Evolutionary conservation across 176 grass and related monocot species (phyloP).

Genomic region (Musa schizocarpa): DNA sequence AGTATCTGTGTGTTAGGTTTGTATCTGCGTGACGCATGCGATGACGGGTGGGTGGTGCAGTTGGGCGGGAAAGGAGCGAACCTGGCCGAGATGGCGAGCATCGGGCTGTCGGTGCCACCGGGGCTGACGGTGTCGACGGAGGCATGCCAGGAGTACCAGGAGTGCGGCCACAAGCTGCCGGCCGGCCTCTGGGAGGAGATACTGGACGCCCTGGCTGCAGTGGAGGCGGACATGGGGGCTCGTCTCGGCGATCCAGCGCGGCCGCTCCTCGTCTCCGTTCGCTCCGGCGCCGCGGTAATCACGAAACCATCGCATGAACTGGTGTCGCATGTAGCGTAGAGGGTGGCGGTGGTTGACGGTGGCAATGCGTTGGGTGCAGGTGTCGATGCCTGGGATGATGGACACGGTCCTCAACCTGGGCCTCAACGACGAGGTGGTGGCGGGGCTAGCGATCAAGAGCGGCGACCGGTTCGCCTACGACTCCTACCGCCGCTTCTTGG

Average conservation of each 20-base stretch:
- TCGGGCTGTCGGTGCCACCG: constrained; percentile 92
- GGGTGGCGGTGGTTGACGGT: too few species aligned
- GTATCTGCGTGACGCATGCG: too few species aligned
- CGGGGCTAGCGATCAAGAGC: constrained; percentile 56
- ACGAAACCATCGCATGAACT: background rate
- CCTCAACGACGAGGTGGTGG: constrained; percentile 81
- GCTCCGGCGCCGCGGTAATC: constrained; percentile 85
- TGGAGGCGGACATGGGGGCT: constrained; percentile 67
- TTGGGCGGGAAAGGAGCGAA: constrained; percentile 93
- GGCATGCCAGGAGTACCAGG: constrained; percentile 90
- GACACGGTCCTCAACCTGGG: constrained; percentile 97
- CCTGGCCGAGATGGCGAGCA: constrained; percentile 97
- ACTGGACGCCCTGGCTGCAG: constrained; percentile 49
- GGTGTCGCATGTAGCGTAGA: background rate
- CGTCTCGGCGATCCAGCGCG: constrained; percentile 53
- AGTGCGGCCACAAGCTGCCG: constrained; percentile 35
- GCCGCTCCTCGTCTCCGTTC: constrained; percentile 91
- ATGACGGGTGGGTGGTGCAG: constrained; percentile 12
- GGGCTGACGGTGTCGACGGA: constrained; percentile 97
- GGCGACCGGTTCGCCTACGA: constrained; percentile 93
- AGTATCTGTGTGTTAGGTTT: background rate
- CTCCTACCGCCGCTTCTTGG: constrained; percentile 86
- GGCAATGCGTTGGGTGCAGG: constrained; percentile 11
- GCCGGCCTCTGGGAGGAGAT: constrained; percentile 79
- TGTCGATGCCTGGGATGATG: constrained; percentile 99